Base-by-base conservation (phyloP, 2,329 filamentous ascomycete genomes). In the Diaporthe helianthi region DNA sequence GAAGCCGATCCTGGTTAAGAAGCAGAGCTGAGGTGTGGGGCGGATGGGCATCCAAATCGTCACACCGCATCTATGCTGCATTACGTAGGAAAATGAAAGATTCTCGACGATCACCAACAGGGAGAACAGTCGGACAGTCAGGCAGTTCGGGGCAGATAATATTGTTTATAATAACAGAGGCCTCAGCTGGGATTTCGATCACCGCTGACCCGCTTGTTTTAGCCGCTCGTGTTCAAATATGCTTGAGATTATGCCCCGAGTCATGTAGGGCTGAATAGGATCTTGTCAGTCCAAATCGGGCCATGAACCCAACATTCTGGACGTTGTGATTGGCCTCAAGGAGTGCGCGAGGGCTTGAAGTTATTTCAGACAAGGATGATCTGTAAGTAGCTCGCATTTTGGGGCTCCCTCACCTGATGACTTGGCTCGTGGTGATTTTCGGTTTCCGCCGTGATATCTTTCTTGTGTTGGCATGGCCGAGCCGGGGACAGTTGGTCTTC, bases 161-260 rank as follows among this genome's bases (percentile, higher is more conserved):
- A 33, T 22, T 19, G 58, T 61, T 63, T 36, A 63, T 63, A 47
- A 63, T 63, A 47, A 10, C 2, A 24, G 19, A 63, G 29, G 41
- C 54, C 22, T 58, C 54, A 36, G 4, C n/a, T 8, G 9, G 41
- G 19, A 49, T 63, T 49, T 19, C 10, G 58, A 49, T 63, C 41
- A n/a, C 26, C 44, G 3, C 15, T 8, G 58, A 5, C 44, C 44
- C n/a, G 10, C 29, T 49, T 19, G n/a, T 63, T 24, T 53, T 41
- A 29, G 47, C 61, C 41, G 47, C 33, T 53, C 49, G 61, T 65
- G 47, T 65, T 52, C 8, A 31, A 24, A 38, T 26, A 24, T 33
- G 31, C 65, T 58, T 58, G 15, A 67, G 47, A 55, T 66, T 67
- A 49, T 67, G 65, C 29, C 46, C 22, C 65, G 65, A 67, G 65